Percentiles rank a stretch among this genome's conserved stretches.
These are phyloP conservation scores for Ophiostoma perfectum DNA, from an alignment of 2,329 filamentous ascomycete genomes.

Conservation along the genomic window DNA sequence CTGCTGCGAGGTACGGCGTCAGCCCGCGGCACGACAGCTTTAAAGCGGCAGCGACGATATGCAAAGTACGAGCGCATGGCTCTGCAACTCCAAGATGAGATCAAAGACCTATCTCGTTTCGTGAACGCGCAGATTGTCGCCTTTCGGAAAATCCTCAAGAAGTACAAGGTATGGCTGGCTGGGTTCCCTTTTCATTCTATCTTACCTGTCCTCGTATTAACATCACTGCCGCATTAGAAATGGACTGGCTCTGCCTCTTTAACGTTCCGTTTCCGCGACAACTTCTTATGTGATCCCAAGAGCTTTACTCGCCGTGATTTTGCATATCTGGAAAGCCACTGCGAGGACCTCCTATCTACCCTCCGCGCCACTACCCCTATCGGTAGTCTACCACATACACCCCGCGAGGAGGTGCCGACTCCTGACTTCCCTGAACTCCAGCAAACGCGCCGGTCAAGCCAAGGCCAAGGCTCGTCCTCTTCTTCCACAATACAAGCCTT, in stretches of 20 bases:
- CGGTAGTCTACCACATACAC: constrained; percentile 32
- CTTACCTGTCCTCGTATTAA: not conserved
- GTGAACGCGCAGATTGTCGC: constrained; percentile 67
- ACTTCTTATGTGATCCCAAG: constrained; percentile 60
- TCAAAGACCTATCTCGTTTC: constrained; percentile 65
- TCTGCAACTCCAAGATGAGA: constrained; percentile 62
- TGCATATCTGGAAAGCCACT: constrained; percentile 44
- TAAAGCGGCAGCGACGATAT: constrained; percentile 48
- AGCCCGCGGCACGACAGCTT: constrained; percentile 33
- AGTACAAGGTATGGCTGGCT: constrained; percentile 57
- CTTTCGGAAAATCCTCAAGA: constrained; percentile 75
- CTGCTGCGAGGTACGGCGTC: constrained; percentile 40
- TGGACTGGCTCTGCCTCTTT: constrained; percentile 71
- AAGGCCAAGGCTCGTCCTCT: constrained; percentile 25
- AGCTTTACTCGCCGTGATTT: constrained; percentile 68
- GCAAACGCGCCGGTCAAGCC: constrained; percentile 20
- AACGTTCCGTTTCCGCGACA: constrained; percentile 59
- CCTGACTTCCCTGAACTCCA: constrained; percentile 30
- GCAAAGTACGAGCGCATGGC: constrained; percentile 50
- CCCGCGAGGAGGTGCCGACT: constrained; percentile 29
- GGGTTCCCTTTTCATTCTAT: not conserved
- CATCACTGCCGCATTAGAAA: constrained; percentile 45
- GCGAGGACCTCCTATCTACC: constrained; percentile 45
- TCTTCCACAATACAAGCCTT: constrained; percentile 26
- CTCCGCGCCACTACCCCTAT: constrained; percentile 44